Percentiles rank a stretch among this genome's conserved stretches.
Evolutionary conservation across 805 yeast species (phyloP).

Genomic region (Starmera quercuum): DNA sequence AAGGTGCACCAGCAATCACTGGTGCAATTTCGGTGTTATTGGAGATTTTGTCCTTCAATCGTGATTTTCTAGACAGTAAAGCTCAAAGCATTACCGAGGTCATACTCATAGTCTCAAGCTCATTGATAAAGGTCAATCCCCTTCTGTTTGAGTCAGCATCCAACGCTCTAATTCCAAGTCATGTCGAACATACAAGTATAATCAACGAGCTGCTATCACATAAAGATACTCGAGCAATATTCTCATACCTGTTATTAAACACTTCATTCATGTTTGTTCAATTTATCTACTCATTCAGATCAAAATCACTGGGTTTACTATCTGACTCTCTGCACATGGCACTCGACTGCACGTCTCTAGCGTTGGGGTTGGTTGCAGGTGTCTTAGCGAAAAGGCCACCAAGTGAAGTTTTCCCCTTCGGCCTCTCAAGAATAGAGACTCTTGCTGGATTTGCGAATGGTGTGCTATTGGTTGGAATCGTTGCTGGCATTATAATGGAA

Average conservation of each 20-base stretch:
- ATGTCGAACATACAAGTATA: conserved; percentile 7
- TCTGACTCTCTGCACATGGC: conserved; percentile 97
- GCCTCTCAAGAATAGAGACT: conserved; percentile 77
- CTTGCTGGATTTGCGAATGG: conserved; percentile 96
- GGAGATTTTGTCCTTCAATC: conserved; percentile 26
- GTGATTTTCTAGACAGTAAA: conserved; percentile 6
- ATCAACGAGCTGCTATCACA: conserved; percentile 23
- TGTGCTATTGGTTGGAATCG: conserved; percentile 77
- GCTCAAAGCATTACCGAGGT: conserved; percentile 6
- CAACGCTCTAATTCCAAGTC: background rate
- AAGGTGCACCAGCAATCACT: conserved; percentile 13
- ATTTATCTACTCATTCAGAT: conserved; percentile 81
- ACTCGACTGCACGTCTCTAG: conserved; percentile 83
- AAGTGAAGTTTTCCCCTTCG: conserved; percentile 76
- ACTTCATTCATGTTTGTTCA: conserved; percentile 94
- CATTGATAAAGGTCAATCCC: conserved; percentile 11
- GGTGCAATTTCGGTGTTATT: conserved; percentile 26
- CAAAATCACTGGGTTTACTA: conserved; percentile 83
- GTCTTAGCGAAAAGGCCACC: conserved; percentile 52
- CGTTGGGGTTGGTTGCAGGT: conserved; percentile 86
- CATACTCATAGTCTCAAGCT: conserved; percentile 21
- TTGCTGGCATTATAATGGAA: conserved; percentile 80
- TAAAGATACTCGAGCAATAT: conserved; percentile 79
- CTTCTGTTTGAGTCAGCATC: conserved; percentile 2
- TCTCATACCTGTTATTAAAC: conserved; percentile 77